Percentiles rank a stretch among this genome's conserved stretches.
These are phyloP conservation scores for Yarrowia alimentaria DNA, from an alignment of 805 yeast species.

Conservation along the genomic window DNA sequence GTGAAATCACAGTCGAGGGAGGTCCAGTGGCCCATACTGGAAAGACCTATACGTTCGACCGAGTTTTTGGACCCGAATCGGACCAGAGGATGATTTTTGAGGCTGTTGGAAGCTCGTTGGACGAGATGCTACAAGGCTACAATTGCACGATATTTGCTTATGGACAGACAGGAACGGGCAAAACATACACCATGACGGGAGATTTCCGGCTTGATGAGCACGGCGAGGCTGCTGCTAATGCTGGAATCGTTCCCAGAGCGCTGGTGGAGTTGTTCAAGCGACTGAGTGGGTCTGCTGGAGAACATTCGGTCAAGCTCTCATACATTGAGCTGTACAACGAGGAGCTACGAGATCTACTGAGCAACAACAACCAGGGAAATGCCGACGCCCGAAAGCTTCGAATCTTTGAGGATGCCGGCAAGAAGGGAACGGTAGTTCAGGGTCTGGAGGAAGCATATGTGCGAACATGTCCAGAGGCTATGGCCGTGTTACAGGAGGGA, in stretches of 20 bases:
- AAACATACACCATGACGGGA: constrained; percentile 69
- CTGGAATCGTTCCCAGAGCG: constrained; percentile 63
- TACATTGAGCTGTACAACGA: constrained; percentile 85
- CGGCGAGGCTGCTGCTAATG: constrained; percentile 41
- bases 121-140: constrained; percentile 55
- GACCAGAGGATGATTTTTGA: constrained; percentile 60
- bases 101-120: constrained; percentile 45
- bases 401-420: constrained; percentile 50
- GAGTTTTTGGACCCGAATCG: constrained; percentile 53
- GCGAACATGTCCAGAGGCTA: constrained; percentile 49
- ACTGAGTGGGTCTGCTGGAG: constrained; percentile 45
- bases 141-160: constrained; percentile 91
- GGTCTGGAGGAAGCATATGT: constrained; percentile 58
- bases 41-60: constrained; percentile 55
- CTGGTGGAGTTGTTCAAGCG: constrained; percentile 52
- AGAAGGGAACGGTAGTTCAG: constrained; percentile 48
- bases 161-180: constrained; percentile 94
- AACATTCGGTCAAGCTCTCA: constrained; percentile 68
- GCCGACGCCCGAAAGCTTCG: constrained; percentile 51
- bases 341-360: constrained; percentile 68
- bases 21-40: constrained; percentile 20
- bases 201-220: constrained; percentile 11
- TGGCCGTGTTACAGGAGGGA: constrained; percentile 54
- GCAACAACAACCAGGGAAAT: constrained; percentile 38
- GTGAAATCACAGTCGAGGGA: constrained; percentile 8